Conservation (phyloP, 2,329 filamentous ascomycete genomes). For the Claviceps cyperi region DNA sequence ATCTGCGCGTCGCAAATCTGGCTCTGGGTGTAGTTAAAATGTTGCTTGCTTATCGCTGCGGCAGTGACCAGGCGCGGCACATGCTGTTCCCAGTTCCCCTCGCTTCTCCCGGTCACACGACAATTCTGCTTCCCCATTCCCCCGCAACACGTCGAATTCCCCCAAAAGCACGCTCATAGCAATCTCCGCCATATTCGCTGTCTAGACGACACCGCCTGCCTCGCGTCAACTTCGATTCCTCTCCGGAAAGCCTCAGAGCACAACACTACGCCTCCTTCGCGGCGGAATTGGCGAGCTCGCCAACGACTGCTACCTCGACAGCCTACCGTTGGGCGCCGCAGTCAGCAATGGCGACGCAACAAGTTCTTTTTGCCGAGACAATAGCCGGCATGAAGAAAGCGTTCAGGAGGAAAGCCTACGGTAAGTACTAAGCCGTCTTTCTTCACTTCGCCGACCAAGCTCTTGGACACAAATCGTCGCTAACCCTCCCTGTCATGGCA, state of each 20-base stretch:
- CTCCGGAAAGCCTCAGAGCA: background rate
- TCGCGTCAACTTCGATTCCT: background rate
- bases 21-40: background rate
- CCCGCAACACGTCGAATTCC: background rate
- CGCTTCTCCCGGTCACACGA: background rate
- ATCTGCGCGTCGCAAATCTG: background rate
- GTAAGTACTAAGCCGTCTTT: constrained; percentile 27
- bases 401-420: constrained; percentile 48
- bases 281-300: background rate
- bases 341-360: constrained; percentile 33
- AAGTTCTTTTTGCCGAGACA: constrained; percentile 50
- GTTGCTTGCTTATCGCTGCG: background rate
- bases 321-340: background rate
- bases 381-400: constrained; percentile 55
- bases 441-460: background rate
- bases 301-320: background rate
- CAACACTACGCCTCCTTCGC: background rate
- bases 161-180: background rate
- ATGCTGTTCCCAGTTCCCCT: background rate
- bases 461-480: background rate
- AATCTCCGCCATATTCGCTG: background rate
- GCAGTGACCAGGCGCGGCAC: background rate
- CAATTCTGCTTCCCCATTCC: background rate
- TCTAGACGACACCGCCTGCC: background rate
- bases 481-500: constrained; percentile 22